Evolutionary conservation across 2,329 filamentous ascomycete genomes (phyloP).

Genomic region (Ophidiomyces ophidiicola): DNA sequence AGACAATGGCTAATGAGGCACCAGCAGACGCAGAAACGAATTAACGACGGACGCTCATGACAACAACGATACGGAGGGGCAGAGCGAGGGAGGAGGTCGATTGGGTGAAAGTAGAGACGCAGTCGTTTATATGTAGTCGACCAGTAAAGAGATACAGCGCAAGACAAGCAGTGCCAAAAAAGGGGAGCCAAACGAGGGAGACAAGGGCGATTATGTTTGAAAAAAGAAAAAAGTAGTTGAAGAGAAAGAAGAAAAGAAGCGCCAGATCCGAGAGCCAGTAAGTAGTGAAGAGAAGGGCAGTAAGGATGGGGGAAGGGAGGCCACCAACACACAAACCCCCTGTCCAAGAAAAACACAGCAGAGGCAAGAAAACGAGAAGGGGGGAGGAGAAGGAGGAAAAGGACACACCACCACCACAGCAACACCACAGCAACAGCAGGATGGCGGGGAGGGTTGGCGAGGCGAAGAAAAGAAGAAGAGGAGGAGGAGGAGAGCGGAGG

Average conservation of each 20-base stretch:
- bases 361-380: background rate
- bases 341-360: background rate
- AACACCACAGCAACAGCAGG: background rate
- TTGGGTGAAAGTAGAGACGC: too few species aligned
- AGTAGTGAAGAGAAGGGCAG: background rate
- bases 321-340: background rate
- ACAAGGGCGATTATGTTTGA: background rate
- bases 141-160: background rate
- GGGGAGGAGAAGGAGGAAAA: background rate
- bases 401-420: background rate
- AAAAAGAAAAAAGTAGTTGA: slow-evolving; percentile 1
- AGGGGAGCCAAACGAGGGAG: background rate
- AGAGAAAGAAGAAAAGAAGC: background rate
- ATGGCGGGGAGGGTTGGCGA: background rate
- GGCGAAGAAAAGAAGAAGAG: background rate
- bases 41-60: background rate
- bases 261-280: too few species aligned
- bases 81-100: background rate
- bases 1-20: too few species aligned
- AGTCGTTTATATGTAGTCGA: background rate
- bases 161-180: background rate
- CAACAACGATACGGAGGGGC: background rate
- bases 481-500: slow-evolving; percentile 1
- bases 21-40: slow-evolving; percentile 1
- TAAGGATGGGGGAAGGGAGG: background rate